Base-by-base conservation (phyloP, 228 moss, liverwort and hornwort species). In the Sphagnum magellanicum region DNA sequence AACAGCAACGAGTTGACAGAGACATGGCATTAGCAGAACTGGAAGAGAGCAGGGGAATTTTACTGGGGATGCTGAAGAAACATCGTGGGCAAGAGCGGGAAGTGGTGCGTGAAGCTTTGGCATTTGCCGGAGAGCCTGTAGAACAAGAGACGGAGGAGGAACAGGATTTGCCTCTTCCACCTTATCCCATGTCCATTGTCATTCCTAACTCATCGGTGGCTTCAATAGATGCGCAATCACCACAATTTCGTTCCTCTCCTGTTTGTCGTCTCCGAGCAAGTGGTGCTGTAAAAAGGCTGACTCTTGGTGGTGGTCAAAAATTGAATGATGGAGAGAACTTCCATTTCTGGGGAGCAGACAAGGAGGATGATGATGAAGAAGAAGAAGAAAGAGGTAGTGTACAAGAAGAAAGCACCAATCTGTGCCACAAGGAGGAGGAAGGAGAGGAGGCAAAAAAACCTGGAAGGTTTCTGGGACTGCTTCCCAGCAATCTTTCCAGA, bases 41-140 rank as follows among this genome's bases (percentile, higher is more conserved):
- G 0, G 97, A 97, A 82, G 93, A 90, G 74, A 97, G 93, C 70
- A 78, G 97, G 74, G 81, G 87, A 68, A 70, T 85, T 48, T 79
- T 97, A 51, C 78, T 93, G 51, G 71, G 77, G 70, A 84, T 86
- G 77, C 81, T 97, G 78, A 97, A 90, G 81, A 84, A 93, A 50
- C 93, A 97, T 81, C 88, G 79, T 59, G 97, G 93, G 7, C 81
- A 75, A 71, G 97, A 97, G 78, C 91, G 88, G 97, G 91, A 90
- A 79, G 81, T 97, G 71, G 91, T 97, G 12, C 83, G 90, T 67
- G 97, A 97, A 66, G 97, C 97, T 63, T 70, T 97, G 46, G 97
- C 93, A 11, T 97, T 93, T 72, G 97, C 97, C 50, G 97, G 97
- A 61, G 97, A 97, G 76, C 97, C 91, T 48, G 90, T 91, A 52